These are phyloP conservation scores for Fusarium nanum DNA, from an alignment of 2,329 filamentous ascomycete species.

Conservation along the genomic window DNA sequence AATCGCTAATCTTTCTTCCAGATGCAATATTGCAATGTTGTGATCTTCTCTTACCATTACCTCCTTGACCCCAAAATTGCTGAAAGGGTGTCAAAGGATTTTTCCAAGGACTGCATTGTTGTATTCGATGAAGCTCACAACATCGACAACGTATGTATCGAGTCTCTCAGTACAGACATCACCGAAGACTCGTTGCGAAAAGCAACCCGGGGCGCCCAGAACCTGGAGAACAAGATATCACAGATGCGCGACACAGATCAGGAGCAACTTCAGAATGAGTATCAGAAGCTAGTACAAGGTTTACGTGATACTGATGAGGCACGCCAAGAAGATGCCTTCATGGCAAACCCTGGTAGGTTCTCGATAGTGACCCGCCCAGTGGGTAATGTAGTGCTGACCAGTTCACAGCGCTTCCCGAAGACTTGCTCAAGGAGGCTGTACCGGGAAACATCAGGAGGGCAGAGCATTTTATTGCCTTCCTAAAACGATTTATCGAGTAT, in stretches of 20 bases:
- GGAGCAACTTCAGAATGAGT: conserved; percentile 93
- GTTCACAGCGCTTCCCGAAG: conserved; percentile 79
- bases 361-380: not conserved
- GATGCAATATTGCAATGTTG: conserved; percentile 99
- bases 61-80: conserved; percentile 98
- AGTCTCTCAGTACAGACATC: conserved; percentile 94
- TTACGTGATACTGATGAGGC: conserved; percentile 88
- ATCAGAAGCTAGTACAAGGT: conserved; percentile 93
- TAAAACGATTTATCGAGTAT: conserved; percentile 98
- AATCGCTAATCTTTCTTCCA: conserved; percentile 50
- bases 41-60: conserved; percentile 99
- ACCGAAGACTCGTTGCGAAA: conserved; percentile 94
- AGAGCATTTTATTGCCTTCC: conserved; percentile 93
- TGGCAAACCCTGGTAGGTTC: conserved; percentile 81
- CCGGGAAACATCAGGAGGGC: conserved; percentile 96
- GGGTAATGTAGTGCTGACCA: conserved; percentile 2
- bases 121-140: conserved; percentile 99
- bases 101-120: conserved; percentile 98
- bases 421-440: conserved; percentile 93
- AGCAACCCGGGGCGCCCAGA: conserved; percentile 89
- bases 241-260: conserved; percentile 98
- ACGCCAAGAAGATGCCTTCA: conserved; percentile 93
- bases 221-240: conserved; percentile 88
- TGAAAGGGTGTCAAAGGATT: conserved; percentile 91
- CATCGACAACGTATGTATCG: conserved; percentile 99